Evolutionary conservation across 768 basidiomycete genomes (phyloP).

Genomic region (Pulveroboletus sp.): DNA sequence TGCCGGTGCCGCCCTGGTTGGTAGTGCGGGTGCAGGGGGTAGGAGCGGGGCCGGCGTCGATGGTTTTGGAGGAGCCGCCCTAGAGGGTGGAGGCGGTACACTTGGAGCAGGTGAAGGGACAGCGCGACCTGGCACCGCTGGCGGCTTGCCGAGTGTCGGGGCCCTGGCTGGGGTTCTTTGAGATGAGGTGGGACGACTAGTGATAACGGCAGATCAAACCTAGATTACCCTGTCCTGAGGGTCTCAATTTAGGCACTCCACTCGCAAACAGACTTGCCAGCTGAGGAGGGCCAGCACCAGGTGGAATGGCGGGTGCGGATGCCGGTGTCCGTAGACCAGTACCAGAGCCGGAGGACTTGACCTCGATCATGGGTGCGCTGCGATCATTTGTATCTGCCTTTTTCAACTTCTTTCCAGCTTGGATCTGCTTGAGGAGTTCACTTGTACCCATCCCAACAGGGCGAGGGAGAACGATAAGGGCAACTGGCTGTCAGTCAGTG

Average conservation of each 20-base stretch:
- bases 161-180: slow-evolving; percentile 47
- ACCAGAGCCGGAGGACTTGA: slow-evolving; percentile 39
- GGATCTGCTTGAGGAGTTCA: slow-evolving; percentile 76
- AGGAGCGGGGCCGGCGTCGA: slow-evolving; percentile 29
- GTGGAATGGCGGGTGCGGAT: slow-evolving; percentile 15
- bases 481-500: neutral
- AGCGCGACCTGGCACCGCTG: slow-evolving; percentile 53
- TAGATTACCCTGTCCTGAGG: slow-evolving; percentile 57
- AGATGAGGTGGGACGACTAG: neutral
- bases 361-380: slow-evolving; percentile 61
- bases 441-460: slow-evolving; percentile 57
- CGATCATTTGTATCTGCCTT: slow-evolving; percentile 82
- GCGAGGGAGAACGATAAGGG: neutral
- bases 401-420: slow-evolving; percentile 76
- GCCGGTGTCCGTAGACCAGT: slow-evolving; percentile 27
- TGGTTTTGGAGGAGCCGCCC: slow-evolving; percentile 28
- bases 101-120: slow-evolving; percentile 26
- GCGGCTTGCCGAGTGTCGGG: slow-evolving; percentile 60
- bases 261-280: slow-evolving; percentile 84
- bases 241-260: slow-evolving; percentile 86
- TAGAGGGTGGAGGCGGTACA: slow-evolving; percentile 28
- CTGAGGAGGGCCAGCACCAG: slow-evolving; percentile 63
- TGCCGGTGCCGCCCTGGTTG: slow-evolving; percentile 32
- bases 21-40: slow-evolving; percentile 28
- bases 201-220: slow-evolving; percentile 37